Conservation (phyloP, 2,329 filamentous ascomycete genomes). For the Neofusicoccum ribis region DNA sequence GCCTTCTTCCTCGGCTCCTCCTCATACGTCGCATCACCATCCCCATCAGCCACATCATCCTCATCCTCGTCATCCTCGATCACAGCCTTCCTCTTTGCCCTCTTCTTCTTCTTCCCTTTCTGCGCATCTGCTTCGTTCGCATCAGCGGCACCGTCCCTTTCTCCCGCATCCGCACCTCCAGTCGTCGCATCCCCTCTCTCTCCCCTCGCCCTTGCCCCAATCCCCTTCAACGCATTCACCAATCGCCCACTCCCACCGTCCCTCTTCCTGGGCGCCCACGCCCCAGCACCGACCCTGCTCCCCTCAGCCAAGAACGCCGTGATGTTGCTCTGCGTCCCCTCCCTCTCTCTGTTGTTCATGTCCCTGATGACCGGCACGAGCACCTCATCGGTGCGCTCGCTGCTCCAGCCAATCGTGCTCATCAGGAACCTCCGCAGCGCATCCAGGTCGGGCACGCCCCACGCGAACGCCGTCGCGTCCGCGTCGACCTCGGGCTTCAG, state of each 20-base stretch:
- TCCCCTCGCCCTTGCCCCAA: slow-evolving; percentile 56
- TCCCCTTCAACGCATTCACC: slow-evolving; percentile 69
- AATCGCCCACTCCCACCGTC: slow-evolving; percentile 68
- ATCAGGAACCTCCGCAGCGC: slow-evolving; percentile 82
- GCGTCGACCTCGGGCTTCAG: slow-evolving; percentile 81
- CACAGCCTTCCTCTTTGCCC: background rate
- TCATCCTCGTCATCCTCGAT: background rate
- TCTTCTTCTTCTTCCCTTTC: background rate
- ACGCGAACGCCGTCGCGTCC: slow-evolving; percentile 78
- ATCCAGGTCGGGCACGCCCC: slow-evolving; percentile 92
- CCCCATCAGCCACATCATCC: background rate
- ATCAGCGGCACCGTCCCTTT: too few species aligned
- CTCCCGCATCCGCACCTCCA: background rate
- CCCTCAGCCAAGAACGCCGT: slow-evolving; percentile 84
- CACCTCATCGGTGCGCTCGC: slow-evolving; percentile 91
- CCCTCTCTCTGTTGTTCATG: slow-evolving; percentile 84
- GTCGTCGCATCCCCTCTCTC: background rate
- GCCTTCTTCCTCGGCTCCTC: slow-evolving; percentile 11
- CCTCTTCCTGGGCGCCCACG: slow-evolving; percentile 69
- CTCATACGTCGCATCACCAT: background rate
- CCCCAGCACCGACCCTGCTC: slow-evolving; percentile 68
- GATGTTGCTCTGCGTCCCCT: slow-evolving; percentile 95
- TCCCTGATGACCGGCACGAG: slow-evolving; percentile 92
- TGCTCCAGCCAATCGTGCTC: slow-evolving; percentile 88
- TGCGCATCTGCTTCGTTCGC: background rate